Conservation (phyloP, 1,284 basidiomycete species). For the Ceratobasidium sp. region DNA sequence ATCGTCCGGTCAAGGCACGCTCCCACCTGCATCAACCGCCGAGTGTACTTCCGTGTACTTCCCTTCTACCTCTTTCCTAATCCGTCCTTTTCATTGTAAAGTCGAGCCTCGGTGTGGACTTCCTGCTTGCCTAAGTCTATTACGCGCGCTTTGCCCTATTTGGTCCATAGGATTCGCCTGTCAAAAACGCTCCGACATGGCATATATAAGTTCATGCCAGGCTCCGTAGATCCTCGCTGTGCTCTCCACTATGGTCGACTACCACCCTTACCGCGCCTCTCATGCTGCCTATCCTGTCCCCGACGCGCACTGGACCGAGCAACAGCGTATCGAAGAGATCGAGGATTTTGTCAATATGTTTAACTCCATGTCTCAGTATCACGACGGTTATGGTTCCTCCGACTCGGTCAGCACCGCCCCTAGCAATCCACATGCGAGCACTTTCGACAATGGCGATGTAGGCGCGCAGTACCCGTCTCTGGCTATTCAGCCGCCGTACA, state of each 20-base stretch:
- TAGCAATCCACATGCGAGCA: not conserved
- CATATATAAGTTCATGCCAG: slow-evolving; percentile 10
- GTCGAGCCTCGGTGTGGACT: slow-evolving; percentile 16
- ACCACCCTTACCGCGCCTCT: not conserved
- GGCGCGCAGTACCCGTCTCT: not conserved
- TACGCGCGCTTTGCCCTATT: slow-evolving; percentile 15
- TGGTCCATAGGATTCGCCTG: not conserved
- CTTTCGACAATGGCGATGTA: too few relatives aligned
- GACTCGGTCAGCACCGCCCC: not conserved
- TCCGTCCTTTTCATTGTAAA: slow-evolving; percentile 17
- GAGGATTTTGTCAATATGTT: not conserved
- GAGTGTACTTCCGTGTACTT: not conserved
- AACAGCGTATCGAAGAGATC: not conserved
- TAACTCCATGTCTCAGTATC: not conserved
- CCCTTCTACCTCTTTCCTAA: too few relatives aligned
- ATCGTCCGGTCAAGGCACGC: slow-evolving; percentile 19
- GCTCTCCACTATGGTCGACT: slow-evolving; percentile 20
- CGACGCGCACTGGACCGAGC: not conserved
- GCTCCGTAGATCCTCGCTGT: not conserved
- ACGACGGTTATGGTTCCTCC: not conserved
- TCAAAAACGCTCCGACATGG: not conserved
- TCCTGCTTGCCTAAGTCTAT: not conserved
- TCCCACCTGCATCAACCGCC: not conserved
- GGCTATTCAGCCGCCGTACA: not conserved
- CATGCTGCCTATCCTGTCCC: not conserved